A percentile compares a stretch with the other conserved stretches of the same genome.
phyloP scores from a whole-genome alignment of 805 yeast species.

The Suhomyces sp. region DNA sequence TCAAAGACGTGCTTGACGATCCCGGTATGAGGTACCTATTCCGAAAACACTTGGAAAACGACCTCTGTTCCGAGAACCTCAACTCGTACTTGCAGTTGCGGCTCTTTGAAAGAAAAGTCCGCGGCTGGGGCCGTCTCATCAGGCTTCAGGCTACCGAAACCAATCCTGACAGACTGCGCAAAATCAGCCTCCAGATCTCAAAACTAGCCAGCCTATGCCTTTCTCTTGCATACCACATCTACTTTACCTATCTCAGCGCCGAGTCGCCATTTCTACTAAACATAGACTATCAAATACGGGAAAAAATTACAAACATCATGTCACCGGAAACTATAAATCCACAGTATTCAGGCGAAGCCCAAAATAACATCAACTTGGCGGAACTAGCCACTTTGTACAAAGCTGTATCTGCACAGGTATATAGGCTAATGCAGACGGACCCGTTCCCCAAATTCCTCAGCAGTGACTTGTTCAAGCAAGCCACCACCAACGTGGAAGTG shows the following conservation, averaged over 20 bases:
- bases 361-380: constrained; percentile 7
- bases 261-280: constrained; percentile 72
- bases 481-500: neutral
- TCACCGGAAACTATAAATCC: no score
- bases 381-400: constrained; percentile 36
- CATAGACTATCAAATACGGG: constrained; percentile 54
- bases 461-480: constrained; percentile 19
- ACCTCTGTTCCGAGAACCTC: constrained; percentile 72
- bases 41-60: constrained; percentile 59
- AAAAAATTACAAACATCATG: constrained; percentile 27
- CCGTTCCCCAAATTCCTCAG: constrained; percentile 66
- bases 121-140: constrained; percentile 9
- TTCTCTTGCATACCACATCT: constrained; percentile 61
- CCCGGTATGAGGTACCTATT: constrained; percentile 75
- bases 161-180: neutral
- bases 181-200: constrained; percentile 14
- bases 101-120: constrained; percentile 45
- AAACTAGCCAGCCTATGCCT: constrained; percentile 52
- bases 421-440: constrained; percentile 64
- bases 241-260: constrained; percentile 58
- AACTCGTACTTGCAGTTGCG: constrained; percentile 63
- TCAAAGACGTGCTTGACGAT: constrained; percentile 54
- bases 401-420: constrained; percentile 48
- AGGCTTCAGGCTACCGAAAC: constrained; percentile 2
- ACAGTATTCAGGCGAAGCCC: neutral